A percentile compares a stretch with the other conserved stretches of the same genome.
Evolutionary conservation across 2,329 filamentous ascomycete genomes (phyloP).

Genomic region (Cyphellophora attinorum): DNA sequence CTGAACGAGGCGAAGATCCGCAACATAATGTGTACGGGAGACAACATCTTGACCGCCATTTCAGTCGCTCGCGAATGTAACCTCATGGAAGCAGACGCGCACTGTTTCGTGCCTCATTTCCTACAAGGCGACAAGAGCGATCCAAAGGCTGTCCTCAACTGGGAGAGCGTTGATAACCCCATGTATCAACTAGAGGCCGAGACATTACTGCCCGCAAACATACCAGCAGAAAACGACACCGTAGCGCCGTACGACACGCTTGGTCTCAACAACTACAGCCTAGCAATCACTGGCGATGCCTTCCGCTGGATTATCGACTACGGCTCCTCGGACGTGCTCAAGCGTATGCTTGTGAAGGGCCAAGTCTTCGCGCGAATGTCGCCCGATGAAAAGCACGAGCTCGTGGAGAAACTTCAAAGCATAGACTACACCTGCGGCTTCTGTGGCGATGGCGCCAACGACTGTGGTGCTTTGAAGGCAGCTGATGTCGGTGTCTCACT

Average conservation of each 20-base stretch:
- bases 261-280: conserved; percentile 72
- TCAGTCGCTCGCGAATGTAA: conserved; percentile 88
- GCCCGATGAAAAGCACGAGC: conserved; percentile 94
- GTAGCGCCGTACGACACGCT: conserved; percentile 78
- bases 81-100: conserved; percentile 67
- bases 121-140: conserved; percentile 65
- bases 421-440: conserved; percentile 94
- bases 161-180: conserved; percentile 92
- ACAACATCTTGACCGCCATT: conserved; percentile 94
- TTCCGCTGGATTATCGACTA: conserved; percentile 96
- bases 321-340: conserved; percentile 66
- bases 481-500: conserved; percentile 96
- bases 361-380: conserved; percentile 98
- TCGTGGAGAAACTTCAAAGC: conserved; percentile 93
- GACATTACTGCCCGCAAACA: conserved; percentile 66
- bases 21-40: conserved; percentile 92
- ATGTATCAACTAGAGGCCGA: conserved; percentile 67
- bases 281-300: conserved; percentile 85
- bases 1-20: conserved; percentile 74
- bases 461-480: conserved; percentile 92
- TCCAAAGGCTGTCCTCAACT: conserved; percentile 62
- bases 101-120: conserved; percentile 91
- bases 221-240: conserved; percentile 62
- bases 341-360: conserved; percentile 75
- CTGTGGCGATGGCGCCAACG: conserved; percentile 94